phyloP scores from a whole-genome alignment of 2,329 filamentous ascomycete genomes.

The Fusarium nygamai region DNA sequence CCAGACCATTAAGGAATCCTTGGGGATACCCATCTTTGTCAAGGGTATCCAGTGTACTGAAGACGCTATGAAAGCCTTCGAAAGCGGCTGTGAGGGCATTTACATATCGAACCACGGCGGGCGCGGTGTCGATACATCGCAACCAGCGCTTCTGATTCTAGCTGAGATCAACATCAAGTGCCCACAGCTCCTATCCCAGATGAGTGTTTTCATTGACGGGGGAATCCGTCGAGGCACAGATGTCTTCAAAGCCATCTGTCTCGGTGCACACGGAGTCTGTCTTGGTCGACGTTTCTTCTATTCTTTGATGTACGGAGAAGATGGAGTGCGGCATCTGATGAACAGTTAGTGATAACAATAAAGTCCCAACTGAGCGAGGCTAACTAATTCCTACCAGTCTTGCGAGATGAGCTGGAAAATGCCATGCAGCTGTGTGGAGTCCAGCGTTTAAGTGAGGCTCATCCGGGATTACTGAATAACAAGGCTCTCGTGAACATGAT shows the following conservation, averaged over 20 bases:
- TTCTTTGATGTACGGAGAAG: neutral
- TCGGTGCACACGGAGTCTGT: neutral
- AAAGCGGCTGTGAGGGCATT: neutral
- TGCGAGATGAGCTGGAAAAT: neutral
- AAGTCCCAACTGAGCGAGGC: fast-evolving
- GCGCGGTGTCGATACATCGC: neutral
- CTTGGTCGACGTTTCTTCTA: neutral
- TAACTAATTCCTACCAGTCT: fast-evolving
- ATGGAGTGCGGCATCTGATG: neutral
- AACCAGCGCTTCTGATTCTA: neutral
- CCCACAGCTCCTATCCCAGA: fast-evolving
- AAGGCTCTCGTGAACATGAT: neutral
- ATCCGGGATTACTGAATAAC: neutral
- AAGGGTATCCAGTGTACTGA: fast-evolving
- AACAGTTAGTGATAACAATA: fast-evolving
- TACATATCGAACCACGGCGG: neutral
- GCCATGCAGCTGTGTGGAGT: neutral
- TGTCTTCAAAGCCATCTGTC: neutral
- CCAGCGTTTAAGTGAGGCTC: fast-evolving
- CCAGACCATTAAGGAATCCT: fast-evolving
- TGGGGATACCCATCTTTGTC: neutral
- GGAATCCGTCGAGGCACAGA: neutral
- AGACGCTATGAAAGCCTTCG: fast-evolving
- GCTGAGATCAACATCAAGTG: neutral
- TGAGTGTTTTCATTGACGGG: fast-evolving